A percentile compares a stretch with the other conserved stretches of the same genome.
These are phyloP conservation scores for Coleophoma eucalyptorum DNA, from an alignment of 2,329 filamentous ascomycete species.

Conservation along the genomic window DNA sequence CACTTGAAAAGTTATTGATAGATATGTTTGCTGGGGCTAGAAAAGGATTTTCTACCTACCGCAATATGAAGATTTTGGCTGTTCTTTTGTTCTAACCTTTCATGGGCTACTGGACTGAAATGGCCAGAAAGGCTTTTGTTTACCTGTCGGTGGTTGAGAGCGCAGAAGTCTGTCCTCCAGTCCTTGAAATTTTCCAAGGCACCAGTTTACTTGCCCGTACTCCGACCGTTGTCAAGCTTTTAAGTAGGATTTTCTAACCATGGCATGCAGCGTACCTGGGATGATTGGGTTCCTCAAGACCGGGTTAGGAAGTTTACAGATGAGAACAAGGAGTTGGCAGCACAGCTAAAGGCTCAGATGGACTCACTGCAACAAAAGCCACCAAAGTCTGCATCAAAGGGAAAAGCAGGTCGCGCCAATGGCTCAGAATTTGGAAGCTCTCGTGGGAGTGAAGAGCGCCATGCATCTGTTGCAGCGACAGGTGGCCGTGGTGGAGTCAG, in stretches of 20 bases:
- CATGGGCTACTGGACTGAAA: too few relatives aligned
- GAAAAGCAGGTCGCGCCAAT: slow-evolving; percentile 45
- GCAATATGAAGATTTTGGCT: too few relatives aligned
- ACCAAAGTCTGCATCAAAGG: slow-evolving; percentile 42
- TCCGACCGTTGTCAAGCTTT: not conserved
- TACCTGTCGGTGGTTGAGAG: not conserved
- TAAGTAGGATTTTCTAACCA: slow-evolving; percentile 9
- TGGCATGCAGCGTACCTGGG: slow-evolving; percentile 60
- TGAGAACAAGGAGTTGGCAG: slow-evolving; percentile 88
- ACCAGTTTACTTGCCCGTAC: too few relatives aligned
- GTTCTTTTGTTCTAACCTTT: too few relatives aligned
- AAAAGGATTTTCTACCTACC: too few relatives aligned
- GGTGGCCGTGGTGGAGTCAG: slow-evolving; percentile 63
- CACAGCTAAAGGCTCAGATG: slow-evolving; percentile 66
- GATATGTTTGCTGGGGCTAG: too few relatives aligned
- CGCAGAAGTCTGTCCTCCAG: not conserved
- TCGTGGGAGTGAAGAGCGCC: slow-evolving; percentile 75
- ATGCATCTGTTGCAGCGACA: slow-evolving; percentile 54
- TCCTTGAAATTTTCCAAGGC: too few relatives aligned
- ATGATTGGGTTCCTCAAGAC: slow-evolving; percentile 95
- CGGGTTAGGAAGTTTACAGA: slow-evolving; percentile 91
- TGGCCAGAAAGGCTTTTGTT: not conserved
- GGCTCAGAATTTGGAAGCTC: slow-evolving; percentile 60
- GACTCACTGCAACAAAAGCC: slow-evolving; percentile 35
- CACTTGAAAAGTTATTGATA: too few relatives aligned